These are phyloP conservation scores for Hibiscus mutabilis DNA, from an alignment of 345 rosid species.

Conservation along the genomic window DNA sequence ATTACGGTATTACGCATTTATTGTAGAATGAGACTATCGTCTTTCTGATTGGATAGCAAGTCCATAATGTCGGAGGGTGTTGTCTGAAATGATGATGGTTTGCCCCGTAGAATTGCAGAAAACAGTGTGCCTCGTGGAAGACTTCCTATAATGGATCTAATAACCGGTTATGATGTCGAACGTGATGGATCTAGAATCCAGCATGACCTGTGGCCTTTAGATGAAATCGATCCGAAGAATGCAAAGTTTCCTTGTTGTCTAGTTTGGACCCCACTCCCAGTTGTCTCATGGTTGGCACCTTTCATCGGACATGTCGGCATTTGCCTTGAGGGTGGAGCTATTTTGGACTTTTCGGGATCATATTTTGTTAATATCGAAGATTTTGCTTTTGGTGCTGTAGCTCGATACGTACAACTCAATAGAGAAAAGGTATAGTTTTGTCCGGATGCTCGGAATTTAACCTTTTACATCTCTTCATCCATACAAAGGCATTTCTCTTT, in stretches of 20 bases:
- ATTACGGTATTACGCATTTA: not conserved
- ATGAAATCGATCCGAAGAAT: slow-evolving; percentile 59
- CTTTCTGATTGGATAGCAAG: slow-evolving; percentile 4
- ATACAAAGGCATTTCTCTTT: not conserved
- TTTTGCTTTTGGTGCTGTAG: slow-evolving; percentile 80
- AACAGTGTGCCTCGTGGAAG: slow-evolving; percentile 27
- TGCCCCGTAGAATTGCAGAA: slow-evolving; percentile 10
- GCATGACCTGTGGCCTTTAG: slow-evolving; percentile 80
- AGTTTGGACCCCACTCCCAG: slow-evolving; percentile 92
- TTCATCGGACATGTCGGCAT: slow-evolving; percentile 95
- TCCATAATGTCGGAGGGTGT: slow-evolving; percentile 18
- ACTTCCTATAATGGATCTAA: slow-evolving; percentile 35
- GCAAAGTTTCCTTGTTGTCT: slow-evolving; percentile 86
- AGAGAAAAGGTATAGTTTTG: slow-evolving; percentile 57
- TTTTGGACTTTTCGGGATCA: slow-evolving; percentile 73
- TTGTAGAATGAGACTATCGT: slow-evolving; percentile 13
- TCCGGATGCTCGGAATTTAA: not conserved
- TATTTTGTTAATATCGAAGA: slow-evolving; percentile 56
- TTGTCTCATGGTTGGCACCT: slow-evolving; percentile 96
- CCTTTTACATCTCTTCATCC: not conserved
- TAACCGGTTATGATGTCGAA: slow-evolving; percentile 41
- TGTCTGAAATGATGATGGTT: slow-evolving; percentile 23
- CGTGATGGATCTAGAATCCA: slow-evolving; percentile 21
- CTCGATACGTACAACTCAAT: slow-evolving; percentile 78
- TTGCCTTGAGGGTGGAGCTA: slow-evolving; percentile 82